Evolutionary conservation across 2,329 filamentous ascomycete species (phyloP), one percentile per base, ranked within the genome.

Genomic region (Penicillium janthinellum): DNA sequence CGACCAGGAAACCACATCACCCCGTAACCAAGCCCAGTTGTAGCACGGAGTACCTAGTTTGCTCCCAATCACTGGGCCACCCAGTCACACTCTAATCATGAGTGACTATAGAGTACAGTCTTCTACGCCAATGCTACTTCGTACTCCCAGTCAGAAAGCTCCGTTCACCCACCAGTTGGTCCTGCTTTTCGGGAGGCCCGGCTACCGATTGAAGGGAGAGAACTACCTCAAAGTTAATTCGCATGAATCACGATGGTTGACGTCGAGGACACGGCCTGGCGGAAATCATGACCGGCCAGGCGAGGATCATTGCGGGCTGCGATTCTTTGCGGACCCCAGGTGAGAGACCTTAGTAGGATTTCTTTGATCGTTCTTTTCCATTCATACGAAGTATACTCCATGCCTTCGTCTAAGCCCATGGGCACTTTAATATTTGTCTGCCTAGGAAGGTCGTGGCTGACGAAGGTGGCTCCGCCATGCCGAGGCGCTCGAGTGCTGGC

Each of bases 371-470:
- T 31, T 31, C 28, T 31, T 31, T 31, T 31, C 5, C 28, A 31
- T 6, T 5, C 28, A 31, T 31, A 8, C 28, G 25, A 5, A 31
- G 28, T 20, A 42, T 42, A 22, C 39, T 42, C 20, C 39, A 12
- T 22, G n/a, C n/a, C 11, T 3, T 42, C 7, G 39, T 42, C n/a
- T 5, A 22, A 42, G 37, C n/a, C 7, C 39, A 4, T 5, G n/a
- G 17, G 39, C 37, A 48, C 15, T 15, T 48, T 31, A 31, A 28
- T 37, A 66, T 63, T 38, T 56, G 55, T 65, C 50, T 67, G 66
- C 66, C 66, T 68, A 20, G 53, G 42, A 34, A 22, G 15, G 22
- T 28, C 14, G 64, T 58, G 61, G 61, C 61, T 61, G 62, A 61
- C 53, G 54, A 59, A 49, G 47, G 61, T 55, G 58, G 58, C 53